These are phyloP conservation scores for Syncephalastrum monosporum DNA, from an alignment of 371 early-diverging fungal species.

Conservation along the genomic window DNA sequence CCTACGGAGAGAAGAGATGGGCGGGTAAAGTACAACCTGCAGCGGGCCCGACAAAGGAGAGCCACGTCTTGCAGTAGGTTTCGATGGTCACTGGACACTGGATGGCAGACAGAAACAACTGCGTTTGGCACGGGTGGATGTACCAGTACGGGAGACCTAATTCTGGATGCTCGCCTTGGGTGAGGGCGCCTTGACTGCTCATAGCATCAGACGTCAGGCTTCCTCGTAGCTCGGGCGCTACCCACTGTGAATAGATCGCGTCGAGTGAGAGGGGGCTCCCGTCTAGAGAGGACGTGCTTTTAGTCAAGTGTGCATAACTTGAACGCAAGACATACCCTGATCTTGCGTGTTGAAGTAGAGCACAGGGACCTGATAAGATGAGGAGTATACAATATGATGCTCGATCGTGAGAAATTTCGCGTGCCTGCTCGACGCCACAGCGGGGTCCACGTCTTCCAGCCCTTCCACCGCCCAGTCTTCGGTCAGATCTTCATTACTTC, in stretches of 20 bases:
- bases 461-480: background rate
- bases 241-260: constrained; percentile 41
- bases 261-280: constrained; percentile 41
- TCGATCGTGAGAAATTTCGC: constrained; percentile 35
- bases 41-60: constrained; percentile 35
- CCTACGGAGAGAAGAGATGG: constrained; percentile 6
- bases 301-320: background rate
- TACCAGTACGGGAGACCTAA: constrained; percentile 60
- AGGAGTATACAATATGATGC: constrained; percentile 71
- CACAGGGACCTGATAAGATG: constrained; percentile 69
- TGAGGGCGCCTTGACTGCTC: constrained; percentile 20
- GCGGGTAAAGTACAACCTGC: constrained; percentile 15
- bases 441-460: constrained; percentile 6
- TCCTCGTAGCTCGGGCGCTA: constrained; percentile 35
- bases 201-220: constrained; percentile 5
- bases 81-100: constrained; percentile 4
- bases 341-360: constrained; percentile 63
- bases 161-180: constrained; percentile 64
- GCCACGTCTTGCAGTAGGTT: constrained; percentile 36
- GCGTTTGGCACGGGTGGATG: constrained; percentile 76
- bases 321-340: constrained; percentile 28
- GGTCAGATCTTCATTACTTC: too few relatives aligned
- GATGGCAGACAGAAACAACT: constrained; percentile 53
- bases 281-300: constrained; percentile 21
- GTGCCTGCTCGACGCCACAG: background rate